Evolutionary conservation across 495 filamentous ascomycete genomes (phyloP).

Genomic region (Hyphodiscus hymeniophilus): DNA sequence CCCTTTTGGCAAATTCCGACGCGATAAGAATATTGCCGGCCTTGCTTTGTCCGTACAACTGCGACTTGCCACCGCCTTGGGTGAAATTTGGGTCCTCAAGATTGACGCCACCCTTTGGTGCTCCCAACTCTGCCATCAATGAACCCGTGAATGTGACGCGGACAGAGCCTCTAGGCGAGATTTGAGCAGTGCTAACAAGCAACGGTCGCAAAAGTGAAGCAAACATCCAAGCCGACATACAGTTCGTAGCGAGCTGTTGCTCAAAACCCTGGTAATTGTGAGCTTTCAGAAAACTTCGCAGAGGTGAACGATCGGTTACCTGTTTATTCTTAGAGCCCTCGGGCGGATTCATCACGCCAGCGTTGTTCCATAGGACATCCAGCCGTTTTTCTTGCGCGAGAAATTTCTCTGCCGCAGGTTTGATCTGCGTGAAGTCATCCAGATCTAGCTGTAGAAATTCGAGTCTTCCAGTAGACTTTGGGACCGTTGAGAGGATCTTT

Average conservation of each 20-base stretch:
- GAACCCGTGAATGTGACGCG: conserved; percentile 36
- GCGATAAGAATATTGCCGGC: conserved; percentile 25
- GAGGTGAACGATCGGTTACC: no score
- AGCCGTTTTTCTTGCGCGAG: conserved; percentile 27
- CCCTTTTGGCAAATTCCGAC: conserved; percentile 25
- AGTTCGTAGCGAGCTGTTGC: conserved; percentile 31
- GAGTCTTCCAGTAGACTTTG: conserved; percentile 23
- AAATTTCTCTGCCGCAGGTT: conserved; percentile 22
- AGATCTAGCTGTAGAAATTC: conserved; percentile 36
- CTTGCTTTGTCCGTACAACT: conserved; percentile 29
- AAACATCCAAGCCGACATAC: conserved; percentile 32
- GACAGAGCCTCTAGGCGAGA: conserved; percentile 25
- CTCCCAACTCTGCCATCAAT: neutral
- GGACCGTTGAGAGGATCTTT: conserved; percentile 29
- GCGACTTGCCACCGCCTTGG: neutral
- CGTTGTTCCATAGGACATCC: conserved; percentile 15
- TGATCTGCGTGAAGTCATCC: conserved; percentile 25
- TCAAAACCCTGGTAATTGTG: conserved; percentile 32
- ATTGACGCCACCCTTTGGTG: neutral
- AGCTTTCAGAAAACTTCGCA: no score
- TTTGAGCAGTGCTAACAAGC: conserved; percentile 14
- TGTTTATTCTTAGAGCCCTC: no score
- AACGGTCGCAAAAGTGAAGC: conserved; percentile 31
- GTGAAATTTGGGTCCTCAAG: neutral
- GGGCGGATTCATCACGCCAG: conserved; percentile 45